Percentiles rank a stretch among this genome's conserved stretches.
These are phyloP conservation scores for Mortierella sp. DNA, from an alignment of 371 early-diverging fungal species.

Conservation along the genomic window DNA sequence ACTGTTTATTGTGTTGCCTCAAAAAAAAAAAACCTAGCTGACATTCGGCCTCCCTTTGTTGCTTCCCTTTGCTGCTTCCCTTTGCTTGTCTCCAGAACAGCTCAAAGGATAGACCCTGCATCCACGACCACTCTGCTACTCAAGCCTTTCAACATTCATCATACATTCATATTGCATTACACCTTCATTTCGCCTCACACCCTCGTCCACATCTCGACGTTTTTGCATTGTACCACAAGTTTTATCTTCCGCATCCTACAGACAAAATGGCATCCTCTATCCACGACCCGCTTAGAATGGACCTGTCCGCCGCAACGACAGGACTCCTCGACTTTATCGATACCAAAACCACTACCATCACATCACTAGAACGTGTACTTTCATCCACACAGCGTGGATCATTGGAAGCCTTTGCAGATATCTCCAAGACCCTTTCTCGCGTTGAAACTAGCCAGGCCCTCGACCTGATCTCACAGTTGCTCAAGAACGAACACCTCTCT, in stretches of 20 bases:
- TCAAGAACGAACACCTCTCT: conserved; percentile 37
- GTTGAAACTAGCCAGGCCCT: conserved; percentile 24
- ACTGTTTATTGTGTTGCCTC: conserved; percentile 4
- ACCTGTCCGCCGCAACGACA: conserved; percentile 43
- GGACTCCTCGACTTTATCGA: conserved; percentile 48
- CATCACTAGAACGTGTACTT: conserved; percentile 8
- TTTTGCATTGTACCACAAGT: not conserved
- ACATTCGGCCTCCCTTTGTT: not conserved
- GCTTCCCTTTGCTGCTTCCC: not conserved
- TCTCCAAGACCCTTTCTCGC: conserved; percentile 5
- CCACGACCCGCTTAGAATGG: conserved; percentile 52
- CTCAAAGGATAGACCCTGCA: too few species aligned
- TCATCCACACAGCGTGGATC: conserved; percentile 30
- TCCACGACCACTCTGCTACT: too few species aligned
- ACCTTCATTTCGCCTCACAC: not conserved
- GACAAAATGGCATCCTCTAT: conserved; percentile 34
- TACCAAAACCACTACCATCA: conserved; percentile 29
- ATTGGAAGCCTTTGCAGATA: conserved; percentile 34
- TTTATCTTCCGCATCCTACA: not conserved
- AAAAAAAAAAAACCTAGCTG: conserved; percentile 13
- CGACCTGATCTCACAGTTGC: conserved; percentile 37
- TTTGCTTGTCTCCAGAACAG: too few species aligned
- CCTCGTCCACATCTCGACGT: too few species aligned
- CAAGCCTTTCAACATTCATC: too few species aligned
- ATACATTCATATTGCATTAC: conserved; percentile 1